Conservation (phyloP, 2,329 filamentous ascomycete species). For the Fulvia fulva region DNA sequence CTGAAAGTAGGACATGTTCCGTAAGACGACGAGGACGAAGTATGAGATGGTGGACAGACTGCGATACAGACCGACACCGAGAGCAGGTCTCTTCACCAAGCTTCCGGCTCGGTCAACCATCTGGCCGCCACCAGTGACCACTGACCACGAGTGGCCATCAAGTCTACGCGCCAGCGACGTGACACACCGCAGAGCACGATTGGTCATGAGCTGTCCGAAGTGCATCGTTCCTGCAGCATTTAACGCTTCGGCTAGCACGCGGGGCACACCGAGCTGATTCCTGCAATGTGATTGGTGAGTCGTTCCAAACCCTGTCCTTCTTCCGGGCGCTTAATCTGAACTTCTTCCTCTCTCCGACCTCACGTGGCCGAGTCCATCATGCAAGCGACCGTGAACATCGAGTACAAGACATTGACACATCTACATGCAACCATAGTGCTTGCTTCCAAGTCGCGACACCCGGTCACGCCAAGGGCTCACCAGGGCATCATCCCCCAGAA, state of each 20-base stretch:
- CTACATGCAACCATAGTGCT: not conserved
- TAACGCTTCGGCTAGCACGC: not conserved
- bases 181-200: conserved; percentile 14
- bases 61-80: not conserved
- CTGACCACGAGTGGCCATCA: not conserved
- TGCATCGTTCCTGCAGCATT: conserved; percentile 1
- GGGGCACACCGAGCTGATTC: not conserved
- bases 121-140: not conserved
- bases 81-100: conserved; percentile 2
- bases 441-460: not conserved
- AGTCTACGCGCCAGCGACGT: conserved; percentile 12
- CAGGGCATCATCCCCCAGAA: not conserved
- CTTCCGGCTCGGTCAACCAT: conserved; percentile 9
- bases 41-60: conserved; percentile 4
- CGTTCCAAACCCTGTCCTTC: not conserved
- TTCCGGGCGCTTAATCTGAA: not conserved
- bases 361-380: not conserved
- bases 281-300: not conserved
- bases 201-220: conserved; percentile 7
- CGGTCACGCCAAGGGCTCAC: not conserved
- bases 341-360: not conserved
- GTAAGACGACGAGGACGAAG: not conserved
- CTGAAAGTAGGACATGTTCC: not conserved
- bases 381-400: not conserved
- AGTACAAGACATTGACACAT: not conserved